Percentiles rank a stretch among this genome's conserved stretches.
Conservation (phyloP, 768 basidiomycete species). For the Lentinula aciculospora region DNA sequence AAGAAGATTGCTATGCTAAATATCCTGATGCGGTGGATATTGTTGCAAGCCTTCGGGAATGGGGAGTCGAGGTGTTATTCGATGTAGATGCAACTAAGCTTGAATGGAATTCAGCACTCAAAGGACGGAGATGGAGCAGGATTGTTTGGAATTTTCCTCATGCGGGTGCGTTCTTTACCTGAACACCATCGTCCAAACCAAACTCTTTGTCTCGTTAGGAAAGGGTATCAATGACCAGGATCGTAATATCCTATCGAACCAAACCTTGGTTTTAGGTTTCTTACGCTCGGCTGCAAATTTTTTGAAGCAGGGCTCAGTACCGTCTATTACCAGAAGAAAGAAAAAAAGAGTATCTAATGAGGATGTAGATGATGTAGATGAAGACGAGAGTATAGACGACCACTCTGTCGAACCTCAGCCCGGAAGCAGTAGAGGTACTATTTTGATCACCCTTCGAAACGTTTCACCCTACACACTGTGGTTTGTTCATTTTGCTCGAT, state of each 20-base stretch:
- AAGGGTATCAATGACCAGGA: slow-evolving; percentile 92
- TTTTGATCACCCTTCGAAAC: slow-evolving; percentile 85
- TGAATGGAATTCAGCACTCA: slow-evolving; percentile 51
- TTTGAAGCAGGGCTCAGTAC: slow-evolving; percentile 52
- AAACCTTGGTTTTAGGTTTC: slow-evolving; percentile 76
- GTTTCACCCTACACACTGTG: slow-evolving; percentile 84
- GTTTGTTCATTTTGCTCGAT: slow-evolving; percentile 32
- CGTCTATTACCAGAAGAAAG: slow-evolving; percentile 30
- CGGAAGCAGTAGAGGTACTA: slow-evolving; percentile 48
- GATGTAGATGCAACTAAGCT: slow-evolving; percentile 80
- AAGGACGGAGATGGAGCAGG: slow-evolving; percentile 63
- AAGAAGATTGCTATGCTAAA: slow-evolving; percentile 71
- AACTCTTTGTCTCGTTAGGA: slow-evolving; percentile 32
- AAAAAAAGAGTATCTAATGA: slow-evolving; percentile 39
- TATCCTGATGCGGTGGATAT: slow-evolving; percentile 70
- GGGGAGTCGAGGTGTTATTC: slow-evolving; percentile 72
- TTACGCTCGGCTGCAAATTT: slow-evolving; percentile 65
- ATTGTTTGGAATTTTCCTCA: slow-evolving; percentile 97
- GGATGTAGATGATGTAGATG: slow-evolving; percentile 43
- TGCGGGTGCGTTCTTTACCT: slow-evolving; percentile 44
- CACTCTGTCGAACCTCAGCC: slow-evolving; percentile 13
- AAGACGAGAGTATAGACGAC: slow-evolving; percentile 19
- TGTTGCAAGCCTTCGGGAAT: slow-evolving; percentile 45
- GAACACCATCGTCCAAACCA: neutral
- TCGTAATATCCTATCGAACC: slow-evolving; percentile 88